Percentiles rank a stretch among this genome's conserved stretches.
Conservation (phyloP, 495 filamentous ascomycete species). For the Lasiosphaeria hispida region DNA sequence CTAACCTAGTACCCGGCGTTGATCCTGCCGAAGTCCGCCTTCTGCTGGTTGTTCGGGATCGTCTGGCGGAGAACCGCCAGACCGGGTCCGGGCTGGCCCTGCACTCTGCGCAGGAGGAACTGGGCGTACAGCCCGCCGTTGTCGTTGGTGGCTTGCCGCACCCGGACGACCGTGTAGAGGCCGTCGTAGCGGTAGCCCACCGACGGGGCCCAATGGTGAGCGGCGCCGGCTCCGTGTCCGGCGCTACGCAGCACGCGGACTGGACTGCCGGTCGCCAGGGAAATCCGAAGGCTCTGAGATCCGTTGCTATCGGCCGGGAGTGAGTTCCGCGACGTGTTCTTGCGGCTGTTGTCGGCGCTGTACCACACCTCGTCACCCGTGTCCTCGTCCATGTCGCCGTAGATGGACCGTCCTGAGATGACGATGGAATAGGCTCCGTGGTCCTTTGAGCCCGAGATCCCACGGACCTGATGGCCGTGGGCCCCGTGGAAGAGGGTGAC, state of each 20-base stretch:
- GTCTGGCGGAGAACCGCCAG: no score
- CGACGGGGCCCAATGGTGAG: no score
- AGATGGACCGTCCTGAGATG: constrained; percentile 37
- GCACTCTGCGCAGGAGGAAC: no score
- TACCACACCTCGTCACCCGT: constrained; percentile 44
- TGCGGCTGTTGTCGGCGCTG: constrained; percentile 37
- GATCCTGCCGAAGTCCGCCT: no score
- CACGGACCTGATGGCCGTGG: constrained; percentile 43
- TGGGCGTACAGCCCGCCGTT: no score
- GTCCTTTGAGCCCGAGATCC: constrained; percentile 42
- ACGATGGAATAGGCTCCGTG: constrained; percentile 49
- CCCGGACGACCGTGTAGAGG: no score
- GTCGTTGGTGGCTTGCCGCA: no score
- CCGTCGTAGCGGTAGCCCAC: no score
- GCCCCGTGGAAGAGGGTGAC: constrained; percentile 49
- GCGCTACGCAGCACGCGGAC: constrained; percentile 49
- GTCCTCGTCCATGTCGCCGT: constrained; percentile 46
- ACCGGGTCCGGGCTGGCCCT: no score
- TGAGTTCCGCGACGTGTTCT: constrained; percentile 19
- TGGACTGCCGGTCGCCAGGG: constrained; percentile 22
- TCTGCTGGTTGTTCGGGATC: no score
- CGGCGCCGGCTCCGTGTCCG: neutral
- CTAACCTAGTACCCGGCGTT: no score
- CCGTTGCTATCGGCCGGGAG: constrained; percentile 24
- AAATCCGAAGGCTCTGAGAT: constrained; percentile 37